phyloP scores from a whole-genome alignment of 805 yeast species.

The Candida piceae region DNA sequence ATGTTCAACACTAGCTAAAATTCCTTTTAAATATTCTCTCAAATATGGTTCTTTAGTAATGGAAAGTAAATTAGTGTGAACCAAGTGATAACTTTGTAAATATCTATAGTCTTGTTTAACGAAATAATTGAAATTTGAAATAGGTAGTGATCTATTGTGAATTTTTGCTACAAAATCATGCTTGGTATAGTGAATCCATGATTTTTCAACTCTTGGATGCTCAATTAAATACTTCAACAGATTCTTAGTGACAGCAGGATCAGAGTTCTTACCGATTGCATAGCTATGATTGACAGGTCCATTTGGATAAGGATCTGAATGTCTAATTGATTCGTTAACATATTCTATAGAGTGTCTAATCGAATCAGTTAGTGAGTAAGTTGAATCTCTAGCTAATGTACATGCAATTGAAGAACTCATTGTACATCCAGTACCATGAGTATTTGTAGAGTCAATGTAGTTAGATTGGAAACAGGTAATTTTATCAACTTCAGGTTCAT shows the following conservation, averaged over 20 bases:
- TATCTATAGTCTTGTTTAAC: conserved; percentile 66
- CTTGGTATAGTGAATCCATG: conserved; percentile 54
- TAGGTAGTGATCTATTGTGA: conserved; percentile 47
- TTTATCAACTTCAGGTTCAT: conserved; percentile 28
- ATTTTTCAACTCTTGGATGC: conserved; percentile 50
- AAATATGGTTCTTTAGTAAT: conserved; percentile 47
- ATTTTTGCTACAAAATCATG: conserved; percentile 58
- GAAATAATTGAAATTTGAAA: conserved; percentile 39
- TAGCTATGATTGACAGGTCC: conserved; percentile 77
- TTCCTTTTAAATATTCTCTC: conserved; percentile 44
- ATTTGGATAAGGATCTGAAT: conserved; percentile 35
- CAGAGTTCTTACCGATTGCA: no score
- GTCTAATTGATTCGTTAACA: conserved; percentile 59
- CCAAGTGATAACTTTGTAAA: conserved; percentile 59
- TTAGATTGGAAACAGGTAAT: conserved; percentile 43
- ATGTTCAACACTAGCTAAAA: conserved; percentile 44
- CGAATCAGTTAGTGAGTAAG: conserved; percentile 37
- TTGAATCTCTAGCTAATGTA: conserved; percentile 53
- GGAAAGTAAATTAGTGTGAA: conserved; percentile 59
- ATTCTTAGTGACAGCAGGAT: not conserved
- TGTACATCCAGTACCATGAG: conserved; percentile 93
- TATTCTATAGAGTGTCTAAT: conserved; percentile 56
- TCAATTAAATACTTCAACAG: conserved; percentile 41
- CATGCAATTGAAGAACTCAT: conserved; percentile 77
- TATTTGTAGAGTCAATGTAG: conserved; percentile 44